Conservation (phyloP, 2,329 filamentous ascomycete species). For the Hortaea werneckii region DNA sequence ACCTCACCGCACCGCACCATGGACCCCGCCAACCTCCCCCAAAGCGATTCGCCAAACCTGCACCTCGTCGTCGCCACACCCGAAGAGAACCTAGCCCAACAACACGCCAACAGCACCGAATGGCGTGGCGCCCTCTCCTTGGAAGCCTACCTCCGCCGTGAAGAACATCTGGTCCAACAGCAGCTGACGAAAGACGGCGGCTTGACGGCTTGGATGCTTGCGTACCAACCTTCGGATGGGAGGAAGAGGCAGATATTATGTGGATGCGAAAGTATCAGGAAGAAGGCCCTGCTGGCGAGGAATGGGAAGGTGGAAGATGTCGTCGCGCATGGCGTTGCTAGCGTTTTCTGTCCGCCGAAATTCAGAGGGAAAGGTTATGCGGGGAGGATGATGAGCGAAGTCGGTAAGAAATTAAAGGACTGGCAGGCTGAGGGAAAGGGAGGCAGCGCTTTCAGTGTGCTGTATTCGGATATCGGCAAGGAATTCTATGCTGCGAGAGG, state of each 20-base stretch:
- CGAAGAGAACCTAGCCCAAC: constrained; percentile 43
- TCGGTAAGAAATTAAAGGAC: constrained; percentile 45
- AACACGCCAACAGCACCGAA: constrained; percentile 43
- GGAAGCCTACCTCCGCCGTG: constrained; percentile 48
- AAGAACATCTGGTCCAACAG: constrained; percentile 42
- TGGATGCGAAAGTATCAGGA: constrained; percentile 48
- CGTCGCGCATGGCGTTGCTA: constrained; percentile 63
- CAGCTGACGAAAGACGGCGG: constrained; percentile 44
- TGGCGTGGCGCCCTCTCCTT: constrained; percentile 49
- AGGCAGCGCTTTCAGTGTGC: constrained; percentile 56
- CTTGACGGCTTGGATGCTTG: constrained; percentile 51
- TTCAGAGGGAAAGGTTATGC: constrained; percentile 68
- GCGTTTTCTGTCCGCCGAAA: constrained; percentile 61
- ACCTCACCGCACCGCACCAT: background rate
- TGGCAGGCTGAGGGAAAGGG: constrained; percentile 39
- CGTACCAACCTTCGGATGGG: constrained; percentile 32
- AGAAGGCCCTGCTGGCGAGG: constrained; percentile 35
- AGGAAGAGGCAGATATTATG: constrained; percentile 37
- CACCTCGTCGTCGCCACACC: constrained; percentile 45
- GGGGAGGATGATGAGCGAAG: constrained; percentile 59
- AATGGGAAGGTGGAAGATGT: constrained; percentile 44
- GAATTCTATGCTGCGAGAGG: constrained; percentile 67
- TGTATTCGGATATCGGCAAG: constrained; percentile 82
- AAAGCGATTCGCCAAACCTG: constrained; percentile 41
- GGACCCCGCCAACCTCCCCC: constrained; percentile 28